Percentiles rank a stretch among this genome's conserved stretches.
Conservation (phyloP, 345 rosid genomes). For the Euphorbia tirucalli region DNA sequence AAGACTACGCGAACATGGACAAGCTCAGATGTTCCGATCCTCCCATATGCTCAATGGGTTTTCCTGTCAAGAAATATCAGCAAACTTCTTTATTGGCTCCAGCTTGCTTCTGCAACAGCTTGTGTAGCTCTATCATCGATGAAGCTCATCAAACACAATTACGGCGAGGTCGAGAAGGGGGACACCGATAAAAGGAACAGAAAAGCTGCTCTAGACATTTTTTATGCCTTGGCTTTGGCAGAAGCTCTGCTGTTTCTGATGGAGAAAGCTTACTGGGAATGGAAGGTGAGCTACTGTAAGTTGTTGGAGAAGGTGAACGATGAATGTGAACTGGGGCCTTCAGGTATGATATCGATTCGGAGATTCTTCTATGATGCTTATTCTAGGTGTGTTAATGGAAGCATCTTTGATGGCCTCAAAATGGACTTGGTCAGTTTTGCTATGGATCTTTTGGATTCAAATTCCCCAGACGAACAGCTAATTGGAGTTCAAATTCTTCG, state of each 20-base stretch:
- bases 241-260: constrained; percentile 76
- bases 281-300: constrained; percentile 45
- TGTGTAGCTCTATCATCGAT: constrained; percentile 68
- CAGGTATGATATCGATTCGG: constrained; percentile 58
- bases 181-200: constrained; percentile 74
- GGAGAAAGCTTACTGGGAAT: constrained; percentile 90
- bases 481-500: constrained; percentile 65
- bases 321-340: constrained; percentile 66
- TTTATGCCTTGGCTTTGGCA: constrained; percentile 76
- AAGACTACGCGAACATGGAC: constrained; percentile 51
- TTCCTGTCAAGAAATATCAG: constrained; percentile 66
- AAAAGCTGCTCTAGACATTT: constrained; percentile 59
- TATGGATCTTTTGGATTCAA: constrained; percentile 68
- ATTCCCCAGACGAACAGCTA: constrained; percentile 80
- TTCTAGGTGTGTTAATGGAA: constrained; percentile 73
- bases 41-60: constrained; percentile 71
- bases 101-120: constrained; percentile 70
- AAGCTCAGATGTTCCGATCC: constrained; percentile 70
- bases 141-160: constrained; percentile 71
- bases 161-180: constrained; percentile 62
- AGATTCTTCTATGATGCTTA: constrained; percentile 90
- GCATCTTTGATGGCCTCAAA: constrained; percentile 81
- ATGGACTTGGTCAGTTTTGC: constrained; percentile 84
- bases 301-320: constrained; percentile 66
- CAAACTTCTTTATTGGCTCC: constrained; percentile 80